phyloP scores from a whole-genome alignment of 1,139 yeast species.

The Saccharomycopsis hybrid region DNA sequence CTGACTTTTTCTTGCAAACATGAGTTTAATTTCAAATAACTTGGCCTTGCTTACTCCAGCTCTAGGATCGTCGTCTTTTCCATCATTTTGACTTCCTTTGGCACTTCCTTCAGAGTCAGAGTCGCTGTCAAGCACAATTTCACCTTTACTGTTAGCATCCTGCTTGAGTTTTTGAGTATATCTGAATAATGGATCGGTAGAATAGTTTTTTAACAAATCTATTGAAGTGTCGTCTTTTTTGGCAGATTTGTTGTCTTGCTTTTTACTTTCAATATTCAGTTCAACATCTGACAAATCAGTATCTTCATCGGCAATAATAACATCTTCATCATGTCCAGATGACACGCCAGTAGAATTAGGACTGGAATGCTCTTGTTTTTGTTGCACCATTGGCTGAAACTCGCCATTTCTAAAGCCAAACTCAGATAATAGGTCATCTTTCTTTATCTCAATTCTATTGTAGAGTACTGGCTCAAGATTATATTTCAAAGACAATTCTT shows the following conservation, averaged over 20 bases:
- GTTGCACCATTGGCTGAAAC: background rate
- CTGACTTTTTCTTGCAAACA: conserved; percentile 28
- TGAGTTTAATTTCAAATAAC: conserved; percentile 31
- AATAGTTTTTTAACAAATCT: too few relatives aligned
- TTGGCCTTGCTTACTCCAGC: conserved; percentile 27
- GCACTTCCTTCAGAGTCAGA: conserved; percentile 13
- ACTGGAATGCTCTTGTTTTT: conserved; percentile 6
- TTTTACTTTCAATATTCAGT: background rate
- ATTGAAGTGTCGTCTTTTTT: too few relatives aligned
- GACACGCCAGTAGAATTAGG: conserved; percentile 5
- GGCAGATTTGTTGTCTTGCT: background rate
- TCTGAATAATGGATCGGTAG: conserved; percentile 4
- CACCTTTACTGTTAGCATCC: conserved; percentile 4
- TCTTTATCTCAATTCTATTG: conserved; percentile 20
- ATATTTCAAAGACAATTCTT: conserved; percentile 14
- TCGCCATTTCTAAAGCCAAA: conserved; percentile 21
- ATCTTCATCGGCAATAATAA: conserved; percentile 4
- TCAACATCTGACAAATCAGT: conserved; percentile 12
- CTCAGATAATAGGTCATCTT: conserved; percentile 21
- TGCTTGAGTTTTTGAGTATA: conserved; percentile 17
- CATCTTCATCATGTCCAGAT: conserved; percentile 3
- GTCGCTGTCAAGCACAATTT: conserved; percentile 21
- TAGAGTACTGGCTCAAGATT: conserved; percentile 20
- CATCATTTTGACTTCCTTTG: conserved; percentile 7
- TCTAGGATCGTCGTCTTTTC: conserved; percentile 8